Conservation (phyloP, 1,284 basidiomycete genomes). For the Apiotrichum brassicae region DNA sequence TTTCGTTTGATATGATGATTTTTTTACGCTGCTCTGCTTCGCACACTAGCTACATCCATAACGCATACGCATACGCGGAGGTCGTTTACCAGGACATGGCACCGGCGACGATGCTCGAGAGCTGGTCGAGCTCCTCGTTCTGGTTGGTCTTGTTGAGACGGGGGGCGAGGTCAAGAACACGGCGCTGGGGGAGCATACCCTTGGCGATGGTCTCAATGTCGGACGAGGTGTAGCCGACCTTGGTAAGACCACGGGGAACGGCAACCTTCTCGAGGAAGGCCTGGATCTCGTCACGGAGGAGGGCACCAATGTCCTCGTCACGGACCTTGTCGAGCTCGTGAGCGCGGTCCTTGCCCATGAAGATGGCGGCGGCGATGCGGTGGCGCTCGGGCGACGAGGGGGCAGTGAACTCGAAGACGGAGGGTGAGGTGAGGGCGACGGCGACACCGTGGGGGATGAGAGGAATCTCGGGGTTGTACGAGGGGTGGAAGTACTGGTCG, state of each 20-base stretch:
- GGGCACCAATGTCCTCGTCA: slow-evolving; percentile 71
- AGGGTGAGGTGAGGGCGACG: slow-evolving; percentile 81
- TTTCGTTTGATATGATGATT: slow-evolving; percentile 3
- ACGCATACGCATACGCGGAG: too few relatives aligned
- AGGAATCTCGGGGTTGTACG: slow-evolving; percentile 71
- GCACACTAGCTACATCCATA: slow-evolving; percentile 1
- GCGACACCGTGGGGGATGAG: slow-evolving; percentile 89
- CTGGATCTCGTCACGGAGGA: slow-evolving; percentile 83
- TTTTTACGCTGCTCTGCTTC: background rate
- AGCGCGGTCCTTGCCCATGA: slow-evolving; percentile 62
- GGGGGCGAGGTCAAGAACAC: slow-evolving; percentile 44
- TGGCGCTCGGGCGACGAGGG: slow-evolving; percentile 86
- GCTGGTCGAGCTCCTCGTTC: slow-evolving; percentile 69
- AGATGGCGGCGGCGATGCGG: slow-evolving; percentile 79
- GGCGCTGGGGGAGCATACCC: slow-evolving; percentile 42
- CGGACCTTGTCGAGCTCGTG: slow-evolving; percentile 66
- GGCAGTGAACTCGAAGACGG: slow-evolving; percentile 87
- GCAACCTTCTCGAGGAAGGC: slow-evolving; percentile 80
- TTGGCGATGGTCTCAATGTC: slow-evolving; percentile 42
- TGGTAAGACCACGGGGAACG: slow-evolving; percentile 77
- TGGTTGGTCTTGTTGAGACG: slow-evolving; percentile 57
- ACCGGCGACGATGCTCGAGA: slow-evolving; percentile 60
- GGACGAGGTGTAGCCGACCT: slow-evolving; percentile 64
- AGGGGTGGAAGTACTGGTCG: slow-evolving; percentile 64
- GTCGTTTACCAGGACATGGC: slow-evolving; percentile 37